Evolutionary conservation across 1,284 basidiomycete genomes (phyloP).

Genomic region (Puccinia polysora): DNA sequence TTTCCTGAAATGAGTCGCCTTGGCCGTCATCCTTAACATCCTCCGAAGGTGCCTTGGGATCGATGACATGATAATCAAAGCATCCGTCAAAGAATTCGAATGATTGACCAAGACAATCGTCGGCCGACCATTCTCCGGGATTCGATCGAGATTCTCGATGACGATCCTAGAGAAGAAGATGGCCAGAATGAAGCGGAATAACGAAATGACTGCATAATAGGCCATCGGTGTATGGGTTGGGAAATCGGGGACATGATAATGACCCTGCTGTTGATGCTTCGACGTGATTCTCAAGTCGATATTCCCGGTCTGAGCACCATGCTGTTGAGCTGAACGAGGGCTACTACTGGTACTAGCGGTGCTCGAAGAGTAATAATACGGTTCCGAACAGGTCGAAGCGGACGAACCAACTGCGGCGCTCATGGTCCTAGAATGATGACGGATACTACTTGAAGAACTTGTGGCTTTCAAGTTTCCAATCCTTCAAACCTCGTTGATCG

Average conservation of each 20-base stretch:
- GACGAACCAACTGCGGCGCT: no score
- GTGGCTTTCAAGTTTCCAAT: no score
- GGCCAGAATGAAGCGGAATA: conserved; percentile 72
- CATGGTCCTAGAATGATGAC: no score
- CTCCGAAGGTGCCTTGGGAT: conserved; percentile 59
- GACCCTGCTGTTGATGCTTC: not conserved
- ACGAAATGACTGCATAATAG: conserved; percentile 45
- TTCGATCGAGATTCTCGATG: conserved; percentile 68
- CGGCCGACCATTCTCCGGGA: conserved; percentile 66
- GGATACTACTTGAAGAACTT: no score
- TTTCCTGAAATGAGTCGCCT: conserved; percentile 69
- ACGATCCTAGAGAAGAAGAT: conserved; percentile 82
- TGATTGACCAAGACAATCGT: conserved; percentile 73
- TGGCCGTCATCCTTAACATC: conserved; percentile 74
- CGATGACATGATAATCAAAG: conserved; percentile 57
- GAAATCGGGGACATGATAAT: conserved; percentile 22
- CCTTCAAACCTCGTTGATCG: no score
- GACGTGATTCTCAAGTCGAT: not conserved
- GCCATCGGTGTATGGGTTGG: conserved; percentile 36
- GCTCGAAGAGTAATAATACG: no score
- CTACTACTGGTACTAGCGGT: no score
- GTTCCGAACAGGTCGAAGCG: no score
- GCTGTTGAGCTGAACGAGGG: no score
- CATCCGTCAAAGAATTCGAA: conserved; percentile 76
- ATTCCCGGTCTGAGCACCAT: not conserved